These are phyloP conservation scores for Tinospora cordifolia DNA, from an alignment of 164 flowering plant species.

Conservation along the genomic window DNA sequence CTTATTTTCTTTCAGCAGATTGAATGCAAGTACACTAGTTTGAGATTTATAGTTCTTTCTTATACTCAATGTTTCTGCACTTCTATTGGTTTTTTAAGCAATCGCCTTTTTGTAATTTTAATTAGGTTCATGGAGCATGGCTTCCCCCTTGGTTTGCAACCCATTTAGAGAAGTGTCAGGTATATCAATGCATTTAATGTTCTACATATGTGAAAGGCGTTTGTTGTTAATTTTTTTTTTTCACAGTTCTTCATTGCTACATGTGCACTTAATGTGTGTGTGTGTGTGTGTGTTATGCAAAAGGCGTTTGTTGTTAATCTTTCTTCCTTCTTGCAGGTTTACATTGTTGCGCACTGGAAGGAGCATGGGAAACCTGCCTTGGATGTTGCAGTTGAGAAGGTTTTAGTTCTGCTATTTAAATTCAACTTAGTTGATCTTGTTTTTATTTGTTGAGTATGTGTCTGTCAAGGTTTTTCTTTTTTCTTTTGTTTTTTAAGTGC, in stretches of 20 bases:
- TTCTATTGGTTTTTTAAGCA: neutral
- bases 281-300: too few relatives aligned
- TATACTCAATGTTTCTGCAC: slow-evolving; percentile 1
- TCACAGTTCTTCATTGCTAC: slow-evolving; percentile 32
- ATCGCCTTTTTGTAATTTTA: neutral
- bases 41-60: neutral
- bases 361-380: slow-evolving; percentile 38
- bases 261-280: too few relatives aligned
- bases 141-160: slow-evolving; percentile 88
- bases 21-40: neutral
- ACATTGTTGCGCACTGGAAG: slow-evolving; percentile 29
- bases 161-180: slow-evolving; percentile 50
- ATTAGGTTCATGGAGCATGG: slow-evolving; percentile 92
- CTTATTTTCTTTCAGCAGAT: neutral
- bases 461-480: too few relatives aligned
- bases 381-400: slow-evolving; percentile 34
- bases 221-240: slow-evolving; percentile 1
- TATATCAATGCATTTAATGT: slow-evolving; percentile 14
- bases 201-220: neutral
- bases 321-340: slow-evolving; percentile 29
- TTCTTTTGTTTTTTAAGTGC: too few relatives aligned
- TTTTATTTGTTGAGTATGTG: neutral
- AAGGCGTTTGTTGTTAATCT: neutral
- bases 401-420: neutral
- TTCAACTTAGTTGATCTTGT: neutral